Evolutionary conservation across 345 rosid genomes (phyloP).

Genomic region (Corchorus olitorius): DNA sequence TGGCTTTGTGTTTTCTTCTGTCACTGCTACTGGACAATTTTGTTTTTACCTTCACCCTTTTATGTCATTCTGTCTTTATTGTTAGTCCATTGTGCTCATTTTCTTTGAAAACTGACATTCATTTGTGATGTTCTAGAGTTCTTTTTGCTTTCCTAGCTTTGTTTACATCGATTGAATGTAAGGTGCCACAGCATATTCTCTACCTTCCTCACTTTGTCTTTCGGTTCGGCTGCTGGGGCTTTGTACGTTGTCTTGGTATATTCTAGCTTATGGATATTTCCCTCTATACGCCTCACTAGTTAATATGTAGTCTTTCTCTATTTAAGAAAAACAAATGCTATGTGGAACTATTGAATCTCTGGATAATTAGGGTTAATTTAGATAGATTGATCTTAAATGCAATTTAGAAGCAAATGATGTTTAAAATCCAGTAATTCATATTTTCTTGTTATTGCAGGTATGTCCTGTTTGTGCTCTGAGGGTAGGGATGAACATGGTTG

Average conservation of each 20-base stretch:
- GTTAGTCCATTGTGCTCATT: neutral
- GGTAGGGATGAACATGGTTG: slow-evolving; percentile 52
- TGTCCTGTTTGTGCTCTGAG: slow-evolving; percentile 59
- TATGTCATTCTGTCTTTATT: neutral
- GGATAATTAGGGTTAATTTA: neutral
- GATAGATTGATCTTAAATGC: slow-evolving; percentile 1
- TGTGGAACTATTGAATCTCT: neutral
- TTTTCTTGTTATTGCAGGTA: slow-evolving; percentile 38
- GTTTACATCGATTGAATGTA: slow-evolving; percentile 1
- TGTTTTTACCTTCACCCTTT: neutral
- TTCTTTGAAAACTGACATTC: neutral
- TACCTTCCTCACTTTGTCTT: neutral
- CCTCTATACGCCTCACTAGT: slow-evolving; percentile 4
- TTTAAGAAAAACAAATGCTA: neutral
- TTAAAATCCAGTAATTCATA: neutral
- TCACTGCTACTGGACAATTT: neutral
- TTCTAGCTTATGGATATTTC: slow-evolving; percentile 5
- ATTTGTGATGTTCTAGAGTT: neutral
- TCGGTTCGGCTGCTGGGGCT: neutral
- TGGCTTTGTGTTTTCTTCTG: neutral
- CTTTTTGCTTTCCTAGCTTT: neutral
- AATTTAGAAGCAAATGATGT: neutral
- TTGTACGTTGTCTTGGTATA: neutral
- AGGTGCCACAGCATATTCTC: neutral
- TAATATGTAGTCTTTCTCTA: neutral